Percentiles rank a stretch among this genome's conserved stretches.
Conservation (phyloP, 2,329 filamentous ascomycete species). For the Colletotrichum tabaci region DNA sequence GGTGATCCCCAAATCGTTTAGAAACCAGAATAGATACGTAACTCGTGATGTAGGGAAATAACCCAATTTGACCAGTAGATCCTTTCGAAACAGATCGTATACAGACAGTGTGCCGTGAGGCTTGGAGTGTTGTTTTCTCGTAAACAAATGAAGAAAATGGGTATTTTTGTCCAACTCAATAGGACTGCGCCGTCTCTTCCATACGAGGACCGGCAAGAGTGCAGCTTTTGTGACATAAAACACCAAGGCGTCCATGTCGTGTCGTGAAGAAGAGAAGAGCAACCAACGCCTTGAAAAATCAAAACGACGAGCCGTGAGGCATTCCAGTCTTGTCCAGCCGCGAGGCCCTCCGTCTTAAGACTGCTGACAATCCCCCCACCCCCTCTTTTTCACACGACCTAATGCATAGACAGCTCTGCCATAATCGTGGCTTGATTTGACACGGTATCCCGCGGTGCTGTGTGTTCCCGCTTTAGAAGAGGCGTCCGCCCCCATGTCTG, state of each 20-base stretch:
- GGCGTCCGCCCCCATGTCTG: slow-evolving; percentile 5
- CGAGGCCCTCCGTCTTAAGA: slow-evolving; percentile 52
- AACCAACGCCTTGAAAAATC: slow-evolving; percentile 38
- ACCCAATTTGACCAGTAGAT: slow-evolving; percentile 14
- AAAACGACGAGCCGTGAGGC: slow-evolving; percentile 55
- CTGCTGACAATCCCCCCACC: background rate
- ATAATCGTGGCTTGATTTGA: slow-evolving; percentile 14
- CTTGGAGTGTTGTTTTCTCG: slow-evolving; percentile 9
- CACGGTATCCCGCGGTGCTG: slow-evolving; percentile 39
- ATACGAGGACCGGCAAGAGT: background rate
- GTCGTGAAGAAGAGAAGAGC: slow-evolving; percentile 1
- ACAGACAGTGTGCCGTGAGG: slow-evolving; percentile 31
- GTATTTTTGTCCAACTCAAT: slow-evolving; percentile 25
- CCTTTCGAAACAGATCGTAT: slow-evolving; percentile 1
- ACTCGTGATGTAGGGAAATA: slow-evolving; percentile 20
- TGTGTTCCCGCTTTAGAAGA: slow-evolving; percentile 39
- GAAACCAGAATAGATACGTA: slow-evolving; percentile 8
- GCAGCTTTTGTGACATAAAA: slow-evolving; percentile 12
- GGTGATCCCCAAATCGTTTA: background rate
- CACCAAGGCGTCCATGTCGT: background rate
- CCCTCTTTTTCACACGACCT: slow-evolving; percentile 14
- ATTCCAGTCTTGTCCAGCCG: slow-evolving; percentile 55
- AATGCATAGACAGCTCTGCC: slow-evolving; percentile 28
- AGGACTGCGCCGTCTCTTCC: slow-evolving; percentile 8
- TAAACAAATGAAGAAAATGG: slow-evolving; percentile 22